Conservation (phyloP, 106 monocot species). For the Apostasia ramifera region DNA sequence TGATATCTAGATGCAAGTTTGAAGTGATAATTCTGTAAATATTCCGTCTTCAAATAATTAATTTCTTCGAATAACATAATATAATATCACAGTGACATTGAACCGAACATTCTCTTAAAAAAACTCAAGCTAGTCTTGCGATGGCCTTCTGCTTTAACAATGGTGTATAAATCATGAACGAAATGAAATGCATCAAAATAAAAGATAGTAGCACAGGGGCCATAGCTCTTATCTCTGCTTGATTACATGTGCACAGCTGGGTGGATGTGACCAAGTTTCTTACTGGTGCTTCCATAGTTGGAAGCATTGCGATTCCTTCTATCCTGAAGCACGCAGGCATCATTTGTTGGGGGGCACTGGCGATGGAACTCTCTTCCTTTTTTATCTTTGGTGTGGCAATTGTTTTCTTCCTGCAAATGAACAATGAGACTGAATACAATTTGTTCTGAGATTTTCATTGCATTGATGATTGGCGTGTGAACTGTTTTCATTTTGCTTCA, state of each 20-base stretch:
- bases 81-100: too few relatives aligned
- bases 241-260: slow-evolving; percentile 23
- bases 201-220: neutral
- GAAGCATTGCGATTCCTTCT: slow-evolving; percentile 89
- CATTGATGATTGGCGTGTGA: neutral
- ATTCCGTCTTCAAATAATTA: too few relatives aligned
- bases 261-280: slow-evolving; percentile 77
- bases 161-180: too few relatives aligned
- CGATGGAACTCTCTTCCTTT: slow-evolving; percentile 90
- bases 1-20: too few relatives aligned
- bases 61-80: too few relatives aligned
- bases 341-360: slow-evolving; percentile 80
- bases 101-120: too few relatives aligned
- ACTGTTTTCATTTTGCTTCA: neutral
- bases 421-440: slow-evolving; percentile 39
- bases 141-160: too few relatives aligned
- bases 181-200: too few relatives aligned
- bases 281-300: slow-evolving; percentile 76
- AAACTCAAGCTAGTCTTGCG: too few relatives aligned
- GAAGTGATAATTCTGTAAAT: too few relatives aligned
- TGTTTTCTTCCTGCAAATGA: slow-evolving; percentile 44
- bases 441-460: slow-evolving; percentile 26
- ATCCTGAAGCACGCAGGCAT: slow-evolving; percentile 84
- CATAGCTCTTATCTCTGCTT: neutral
- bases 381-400: slow-evolving; percentile 57